Base-by-base conservation (phyloP, 805 yeast species). In the Ascoidea tarda region DNA sequence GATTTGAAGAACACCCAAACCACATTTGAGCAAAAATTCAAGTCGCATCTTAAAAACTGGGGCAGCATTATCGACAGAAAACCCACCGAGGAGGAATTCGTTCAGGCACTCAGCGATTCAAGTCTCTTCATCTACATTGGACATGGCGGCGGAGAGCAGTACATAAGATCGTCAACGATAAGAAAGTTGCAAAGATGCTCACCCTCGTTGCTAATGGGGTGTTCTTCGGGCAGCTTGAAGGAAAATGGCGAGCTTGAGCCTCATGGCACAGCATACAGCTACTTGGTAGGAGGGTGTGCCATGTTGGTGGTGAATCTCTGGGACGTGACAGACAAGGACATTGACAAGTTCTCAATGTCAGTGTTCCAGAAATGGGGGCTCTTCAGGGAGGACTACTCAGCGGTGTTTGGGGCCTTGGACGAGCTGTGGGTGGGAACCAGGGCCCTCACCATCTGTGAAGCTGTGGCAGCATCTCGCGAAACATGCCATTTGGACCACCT, bases 251-350 rank as follows among this genome's bases (percentile, higher is more conserved):
- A 73, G 6, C 72, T 84, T 53, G 87, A 81, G 56, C 82, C 93
- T 0, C 73, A 76, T 57, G 96, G 97, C 1, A 84, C 91, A 2
- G 76, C 88, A 0, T 75, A 77, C 58, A 79, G 85, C 50, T 89
- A 89, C 72, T 64, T 93, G 32, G 69, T 77, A 6, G 93, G 89
- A 28, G 95, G 96, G 0, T 78, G 87, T 49, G 93, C 96, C 0
- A 74, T 85, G 80, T 74, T 88, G 1, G 68, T 93, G 45, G 96
- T 87, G 0, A 88, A 87, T 60, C 66, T 93, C 53, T 93, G 99
- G 99, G 96, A 89, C 65, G 97, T 93, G 5, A 93, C 98, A 0
- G 98, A 93, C 66, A 89, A 86, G 58, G 99, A 93, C 64, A 87
- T 88, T 50, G 98, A 93, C 65, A 75, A 73, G 59, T 88, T 90